Evolutionary conservation across 2,329 filamentous ascomycete species (phyloP).

Genomic region (Fusarium redolens): DNA sequence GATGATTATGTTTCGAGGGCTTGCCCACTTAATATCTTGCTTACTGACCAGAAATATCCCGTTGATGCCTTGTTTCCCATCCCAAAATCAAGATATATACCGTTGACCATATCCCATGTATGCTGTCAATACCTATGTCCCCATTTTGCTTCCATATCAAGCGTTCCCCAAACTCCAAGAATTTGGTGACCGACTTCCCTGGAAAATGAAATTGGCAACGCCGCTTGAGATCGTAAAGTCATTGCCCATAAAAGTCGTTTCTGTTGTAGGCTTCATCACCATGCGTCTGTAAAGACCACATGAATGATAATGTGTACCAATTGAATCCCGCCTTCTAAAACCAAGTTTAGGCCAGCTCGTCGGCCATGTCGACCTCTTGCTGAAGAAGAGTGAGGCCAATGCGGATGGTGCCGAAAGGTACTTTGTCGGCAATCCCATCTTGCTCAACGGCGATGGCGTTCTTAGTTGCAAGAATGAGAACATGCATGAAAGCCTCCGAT

Average conservation of each 20-base stretch:
- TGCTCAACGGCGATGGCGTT: slow-evolving; percentile 73
- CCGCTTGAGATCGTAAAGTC: neutral
- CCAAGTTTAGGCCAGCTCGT: slow-evolving; percentile 33
- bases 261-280: neutral
- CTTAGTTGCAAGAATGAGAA: slow-evolving; percentile 77
- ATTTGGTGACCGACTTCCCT: neutral
- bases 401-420: slow-evolving; percentile 61
- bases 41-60: neutral
- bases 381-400: slow-evolving; percentile 52
- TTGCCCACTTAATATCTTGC: neutral
- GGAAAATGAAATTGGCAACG: slow-evolving; percentile 10
- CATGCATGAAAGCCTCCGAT: slow-evolving; percentile 80
- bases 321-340: neutral
- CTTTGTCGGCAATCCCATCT: slow-evolving; percentile 50
- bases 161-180: slow-evolving; percentile 11
- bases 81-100: neutral
- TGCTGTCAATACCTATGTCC: slow-evolving; percentile 1
- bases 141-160: slow-evolving; percentile 10
- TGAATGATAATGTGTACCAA: slow-evolving; percentile 1
- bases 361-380: slow-evolving; percentile 30
- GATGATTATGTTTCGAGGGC: neutral
- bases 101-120: neutral
- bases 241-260: slow-evolving; percentile 4
- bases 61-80: slow-evolving; percentile 2
- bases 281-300: slow-evolving; percentile 1